Conservation (phyloP, 1,284 basidiomycete species). For the Tylopilus orsonianus region DNA sequence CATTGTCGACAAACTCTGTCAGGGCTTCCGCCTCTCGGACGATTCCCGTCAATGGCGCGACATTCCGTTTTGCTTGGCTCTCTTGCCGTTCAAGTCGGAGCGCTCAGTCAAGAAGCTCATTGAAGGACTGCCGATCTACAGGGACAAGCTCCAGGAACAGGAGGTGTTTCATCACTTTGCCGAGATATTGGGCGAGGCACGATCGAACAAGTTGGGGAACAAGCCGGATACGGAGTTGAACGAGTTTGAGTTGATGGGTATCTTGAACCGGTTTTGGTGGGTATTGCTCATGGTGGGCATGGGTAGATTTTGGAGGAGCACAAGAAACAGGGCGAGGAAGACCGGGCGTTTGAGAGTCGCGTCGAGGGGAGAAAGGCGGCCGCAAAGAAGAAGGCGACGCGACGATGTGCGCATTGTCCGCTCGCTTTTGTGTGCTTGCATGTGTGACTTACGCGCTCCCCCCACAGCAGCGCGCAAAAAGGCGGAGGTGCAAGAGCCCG, state of each 20-base stretch:
- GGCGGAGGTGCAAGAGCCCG: slow-evolving; percentile 14
- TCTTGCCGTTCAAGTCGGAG: slow-evolving; percentile 96
- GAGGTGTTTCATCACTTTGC: slow-evolving; percentile 77
- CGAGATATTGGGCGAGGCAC: slow-evolving; percentile 83
- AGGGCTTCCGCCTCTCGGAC: slow-evolving; percentile 87
- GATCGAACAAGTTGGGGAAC: slow-evolving; percentile 85
- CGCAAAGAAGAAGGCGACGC: slow-evolving; percentile 67
- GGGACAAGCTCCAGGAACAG: slow-evolving; percentile 96
- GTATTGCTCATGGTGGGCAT: no score
- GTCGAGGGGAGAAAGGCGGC: slow-evolving; percentile 80
- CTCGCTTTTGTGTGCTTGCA: no score
- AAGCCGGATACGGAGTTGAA: slow-evolving; percentile 88
- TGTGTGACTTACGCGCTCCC: slow-evolving; percentile 4
- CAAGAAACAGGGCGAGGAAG: slow-evolving; percentile 84
- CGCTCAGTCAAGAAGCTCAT: slow-evolving; percentile 96
- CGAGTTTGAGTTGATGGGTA: slow-evolving; percentile 88
- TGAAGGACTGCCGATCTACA: slow-evolving; percentile 87
- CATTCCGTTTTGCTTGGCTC: slow-evolving; percentile 91
- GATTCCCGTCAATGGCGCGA: slow-evolving; percentile 96
- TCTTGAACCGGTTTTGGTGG: no score
- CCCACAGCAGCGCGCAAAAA: slow-evolving; percentile 32
- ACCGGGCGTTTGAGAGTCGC: slow-evolving; percentile 83
- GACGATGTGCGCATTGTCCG: no score
- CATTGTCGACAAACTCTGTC: no score
- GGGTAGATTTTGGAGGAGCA: slow-evolving; percentile 81